phyloP scores from a whole-genome alignment of 2,329 filamentous ascomycete genomes.

The Fusarium sp. region DNA sequence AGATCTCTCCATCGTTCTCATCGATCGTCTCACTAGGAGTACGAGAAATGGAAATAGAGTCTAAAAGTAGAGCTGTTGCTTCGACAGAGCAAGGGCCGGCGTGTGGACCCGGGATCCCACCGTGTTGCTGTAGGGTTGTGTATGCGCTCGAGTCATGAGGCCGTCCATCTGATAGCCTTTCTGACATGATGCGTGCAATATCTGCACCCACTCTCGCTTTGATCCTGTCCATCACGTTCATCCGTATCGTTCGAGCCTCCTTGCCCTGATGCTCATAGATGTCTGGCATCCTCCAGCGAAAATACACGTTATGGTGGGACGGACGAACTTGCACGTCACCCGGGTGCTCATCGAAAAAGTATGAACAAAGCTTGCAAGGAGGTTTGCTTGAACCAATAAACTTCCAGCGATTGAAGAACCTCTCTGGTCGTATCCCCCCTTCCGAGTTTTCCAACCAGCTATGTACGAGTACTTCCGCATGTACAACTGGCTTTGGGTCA shows the following conservation, averaged over 20 bases:
- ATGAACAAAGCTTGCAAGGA: conserved; percentile 7
- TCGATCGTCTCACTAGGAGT: too few species aligned
- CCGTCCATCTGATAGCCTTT: neutral
- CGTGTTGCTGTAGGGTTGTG: neutral
- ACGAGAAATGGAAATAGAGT: neutral
- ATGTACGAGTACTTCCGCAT: conserved; percentile 3
- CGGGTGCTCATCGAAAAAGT: conserved; percentile 7
- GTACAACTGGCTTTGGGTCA: neutral
- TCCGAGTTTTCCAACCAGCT: conserved; percentile 1
- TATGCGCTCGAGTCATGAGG: neutral
- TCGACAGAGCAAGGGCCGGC: neutral
- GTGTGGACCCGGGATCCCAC: neutral
- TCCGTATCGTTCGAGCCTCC: neutral
- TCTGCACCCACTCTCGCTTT: neutral
- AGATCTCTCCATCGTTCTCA: too few species aligned
- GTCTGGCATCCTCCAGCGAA: neutral
- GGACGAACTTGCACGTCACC: conserved; percentile 5
- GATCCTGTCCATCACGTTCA: neutral
- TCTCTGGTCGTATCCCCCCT: conserved; percentile 3
- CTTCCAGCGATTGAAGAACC: conserved; percentile 10
- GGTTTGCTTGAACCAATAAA: conserved; percentile 14
- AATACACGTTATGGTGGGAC: conserved; percentile 2
- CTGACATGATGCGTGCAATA: neutral
- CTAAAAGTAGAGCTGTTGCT: neutral
- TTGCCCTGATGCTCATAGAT: neutral